Conservation (phyloP, 441 rosid species). For the Gossypium aridum region DNA sequence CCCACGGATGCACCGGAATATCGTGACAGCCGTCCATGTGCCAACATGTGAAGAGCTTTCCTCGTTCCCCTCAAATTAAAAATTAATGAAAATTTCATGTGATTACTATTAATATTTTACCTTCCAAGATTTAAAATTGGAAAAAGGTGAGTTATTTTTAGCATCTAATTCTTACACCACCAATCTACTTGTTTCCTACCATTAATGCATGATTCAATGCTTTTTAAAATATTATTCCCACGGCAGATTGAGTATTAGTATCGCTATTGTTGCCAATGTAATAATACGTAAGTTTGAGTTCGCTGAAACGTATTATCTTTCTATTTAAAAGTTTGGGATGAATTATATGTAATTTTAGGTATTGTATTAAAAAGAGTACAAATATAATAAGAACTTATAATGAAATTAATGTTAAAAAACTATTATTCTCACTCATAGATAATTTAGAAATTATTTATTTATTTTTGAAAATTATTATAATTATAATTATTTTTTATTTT, state of each 20-base stretch:
- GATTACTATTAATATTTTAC: constrained; percentile 14
- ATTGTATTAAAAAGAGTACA: too few species aligned
- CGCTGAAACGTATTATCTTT: accelerated
- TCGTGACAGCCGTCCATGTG: constrained; percentile 53
- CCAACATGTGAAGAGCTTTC: constrained; percentile 42
- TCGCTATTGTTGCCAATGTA: accelerated
- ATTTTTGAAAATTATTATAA: too few species aligned
- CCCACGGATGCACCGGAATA: constrained; percentile 16
- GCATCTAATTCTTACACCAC: not conserved
- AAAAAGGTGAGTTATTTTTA: too few species aligned
- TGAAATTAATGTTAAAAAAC: too few species aligned
- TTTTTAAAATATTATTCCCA: too few species aligned
- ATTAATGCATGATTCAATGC: too few species aligned
- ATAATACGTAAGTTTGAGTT: accelerated
- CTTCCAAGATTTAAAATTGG: not conserved
- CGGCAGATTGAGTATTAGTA: too few species aligned
- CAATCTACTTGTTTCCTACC: not conserved
- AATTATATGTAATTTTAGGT: too few species aligned
- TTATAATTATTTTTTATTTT: too few species aligned
- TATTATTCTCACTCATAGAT: too few species aligned
- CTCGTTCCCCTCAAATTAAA: not conserved
- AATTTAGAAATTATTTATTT: too few species aligned
- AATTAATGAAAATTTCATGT: constrained; percentile 11
- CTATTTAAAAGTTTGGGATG: accelerated
- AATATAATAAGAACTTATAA: too few species aligned